Percentiles rank a stretch among this genome's conserved stretches.
Conservation (phyloP, 2,329 filamentous ascomycete species). For the Aspergillus thermomutatus region DNA sequence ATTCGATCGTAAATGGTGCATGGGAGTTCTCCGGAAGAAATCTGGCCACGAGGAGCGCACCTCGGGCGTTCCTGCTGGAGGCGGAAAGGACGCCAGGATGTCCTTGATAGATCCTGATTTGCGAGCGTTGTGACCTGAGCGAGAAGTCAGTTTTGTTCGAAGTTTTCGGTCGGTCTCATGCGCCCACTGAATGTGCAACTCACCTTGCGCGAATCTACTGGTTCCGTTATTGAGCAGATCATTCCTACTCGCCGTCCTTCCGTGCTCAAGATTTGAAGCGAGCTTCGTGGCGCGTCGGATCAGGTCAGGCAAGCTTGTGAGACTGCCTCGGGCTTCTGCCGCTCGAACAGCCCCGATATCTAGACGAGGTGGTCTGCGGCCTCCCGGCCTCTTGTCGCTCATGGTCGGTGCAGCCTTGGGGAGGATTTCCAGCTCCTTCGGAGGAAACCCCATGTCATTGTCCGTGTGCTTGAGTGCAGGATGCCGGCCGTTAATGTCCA, state of each 20-base stretch:
- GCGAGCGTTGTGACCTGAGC: constrained; percentile 24
- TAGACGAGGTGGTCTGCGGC: constrained; percentile 63
- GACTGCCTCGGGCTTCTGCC: constrained; percentile 78
- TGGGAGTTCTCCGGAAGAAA: constrained; percentile 34
- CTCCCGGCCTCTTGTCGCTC: constrained; percentile 38
- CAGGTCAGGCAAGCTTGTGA: constrained; percentile 88
- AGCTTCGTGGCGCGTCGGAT: constrained; percentile 84
- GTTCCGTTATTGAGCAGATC: constrained; percentile 41
- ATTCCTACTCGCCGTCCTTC: constrained; percentile 62
- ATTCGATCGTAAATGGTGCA: constrained; percentile 29
- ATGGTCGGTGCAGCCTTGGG: constrained; percentile 32
- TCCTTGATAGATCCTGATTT: constrained; percentile 58
- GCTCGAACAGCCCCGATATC: constrained; percentile 79
- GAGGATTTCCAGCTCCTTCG: constrained; percentile 24
- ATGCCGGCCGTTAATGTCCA: constrained; percentile 9
- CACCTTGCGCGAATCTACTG: constrained; percentile 24
- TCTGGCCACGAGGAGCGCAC: constrained; percentile 37
- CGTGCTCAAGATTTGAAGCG: constrained; percentile 82
- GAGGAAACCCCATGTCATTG: constrained; percentile 16
- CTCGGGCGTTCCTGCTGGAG: constrained; percentile 53
- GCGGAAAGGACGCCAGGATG: constrained; percentile 64
- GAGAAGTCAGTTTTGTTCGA: constrained; percentile 3
- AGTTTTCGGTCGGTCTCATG: background rate
- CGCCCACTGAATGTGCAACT: constrained; percentile 5
- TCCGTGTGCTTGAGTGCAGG: constrained; percentile 6